Conservation (phyloP, 495 filamentous ascomycete genomes). For the Tricharina praecox region DNA sequence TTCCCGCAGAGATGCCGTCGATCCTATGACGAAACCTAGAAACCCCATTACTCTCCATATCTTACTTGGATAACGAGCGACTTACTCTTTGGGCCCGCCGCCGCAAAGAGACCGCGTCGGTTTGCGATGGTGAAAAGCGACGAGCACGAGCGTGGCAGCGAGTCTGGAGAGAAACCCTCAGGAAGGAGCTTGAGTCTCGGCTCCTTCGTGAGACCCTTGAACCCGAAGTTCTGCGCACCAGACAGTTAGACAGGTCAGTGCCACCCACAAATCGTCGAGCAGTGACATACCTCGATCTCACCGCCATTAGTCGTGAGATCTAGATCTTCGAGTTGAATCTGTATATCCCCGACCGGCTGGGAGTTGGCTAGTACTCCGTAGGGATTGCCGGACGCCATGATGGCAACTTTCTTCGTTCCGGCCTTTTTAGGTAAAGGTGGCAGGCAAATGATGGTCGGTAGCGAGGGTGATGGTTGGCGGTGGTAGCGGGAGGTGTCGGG, state of each 20-base stretch:
- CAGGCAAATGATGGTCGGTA: too few relatives aligned
- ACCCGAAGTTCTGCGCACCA: slow-evolving; percentile 51
- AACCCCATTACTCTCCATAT: slow-evolving; percentile 1
- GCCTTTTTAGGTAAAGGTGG: too few relatives aligned
- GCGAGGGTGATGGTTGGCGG: background rate
- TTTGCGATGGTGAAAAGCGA: slow-evolving; percentile 77
- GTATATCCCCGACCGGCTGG: slow-evolving; percentile 8
- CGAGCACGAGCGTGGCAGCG: slow-evolving; percentile 58
- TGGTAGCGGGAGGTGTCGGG: background rate
- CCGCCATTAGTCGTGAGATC: too few relatives aligned
- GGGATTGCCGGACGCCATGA: slow-evolving; percentile 7
- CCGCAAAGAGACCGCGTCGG: slow-evolving; percentile 65
- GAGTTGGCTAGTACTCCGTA: slow-evolving; percentile 18
- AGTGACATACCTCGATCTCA: slow-evolving; percentile 29
- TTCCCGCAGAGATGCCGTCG: slow-evolving; percentile 59
- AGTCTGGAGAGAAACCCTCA: slow-evolving; percentile 55
- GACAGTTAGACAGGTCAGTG: background rate
- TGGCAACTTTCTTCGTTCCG: background rate
- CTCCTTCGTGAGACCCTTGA: slow-evolving; percentile 62
- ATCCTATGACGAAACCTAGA: slow-evolving; percentile 48
- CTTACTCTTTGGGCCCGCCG: slow-evolving; percentile 55
- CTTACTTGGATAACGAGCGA: background rate
- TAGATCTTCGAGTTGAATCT: too few relatives aligned
- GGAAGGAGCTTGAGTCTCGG: slow-evolving; percentile 65
- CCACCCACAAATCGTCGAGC: background rate